phyloP scores from a whole-genome alignment of 805 yeast species.

The Candida ovalis region DNA sequence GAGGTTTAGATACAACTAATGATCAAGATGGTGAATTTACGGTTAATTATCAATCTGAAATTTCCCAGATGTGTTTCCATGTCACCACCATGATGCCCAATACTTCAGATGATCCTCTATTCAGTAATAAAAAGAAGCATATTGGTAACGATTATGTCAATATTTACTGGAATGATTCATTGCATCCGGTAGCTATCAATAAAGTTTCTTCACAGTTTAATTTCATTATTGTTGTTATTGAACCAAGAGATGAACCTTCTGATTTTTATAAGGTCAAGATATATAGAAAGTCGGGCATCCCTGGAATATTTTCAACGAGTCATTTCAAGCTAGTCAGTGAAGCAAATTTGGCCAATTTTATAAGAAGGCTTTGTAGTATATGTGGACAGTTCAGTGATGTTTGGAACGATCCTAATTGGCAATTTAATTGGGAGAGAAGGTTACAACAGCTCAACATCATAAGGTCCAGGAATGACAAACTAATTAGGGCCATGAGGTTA shows the following conservation, averaged over 20 bases:
- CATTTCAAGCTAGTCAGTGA: slow-evolving; percentile 69
- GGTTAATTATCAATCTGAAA: slow-evolving; percentile 66
- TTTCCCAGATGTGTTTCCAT: slow-evolving; percentile 71
- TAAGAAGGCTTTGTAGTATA: slow-evolving; percentile 61
- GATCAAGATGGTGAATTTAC: slow-evolving; percentile 77
- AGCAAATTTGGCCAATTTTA: slow-evolving; percentile 54
- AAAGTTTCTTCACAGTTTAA: slow-evolving; percentile 75
- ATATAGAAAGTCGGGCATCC: slow-evolving; percentile 63
- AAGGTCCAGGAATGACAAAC: slow-evolving; percentile 7
- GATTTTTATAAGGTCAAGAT: slow-evolving; percentile 58
- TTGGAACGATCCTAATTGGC: slow-evolving; percentile 62
- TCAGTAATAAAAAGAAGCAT: slow-evolving; percentile 69
- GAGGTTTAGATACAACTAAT: slow-evolving; percentile 72
- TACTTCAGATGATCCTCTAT: slow-evolving; percentile 35
- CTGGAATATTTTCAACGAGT: slow-evolving; percentile 71
- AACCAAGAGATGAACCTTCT: slow-evolving; percentile 38
- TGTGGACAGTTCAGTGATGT: slow-evolving; percentile 71
- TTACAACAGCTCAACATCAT: slow-evolving; percentile 46
- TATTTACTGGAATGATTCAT: slow-evolving; percentile 76
- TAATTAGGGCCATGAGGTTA: background rate
- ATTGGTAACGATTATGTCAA: slow-evolving; percentile 84
- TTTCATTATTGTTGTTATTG: slow-evolving; percentile 73
- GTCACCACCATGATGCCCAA: slow-evolving; percentile 81
- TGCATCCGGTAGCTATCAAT: slow-evolving; percentile 63
- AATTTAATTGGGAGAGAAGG: slow-evolving; percentile 67